A percentile compares a stretch with the other conserved stretches of the same genome.
Evolutionary conservation across 169 alveolate genomes (phyloP).

Genomic region (Plasmodium gonderi): DNA sequence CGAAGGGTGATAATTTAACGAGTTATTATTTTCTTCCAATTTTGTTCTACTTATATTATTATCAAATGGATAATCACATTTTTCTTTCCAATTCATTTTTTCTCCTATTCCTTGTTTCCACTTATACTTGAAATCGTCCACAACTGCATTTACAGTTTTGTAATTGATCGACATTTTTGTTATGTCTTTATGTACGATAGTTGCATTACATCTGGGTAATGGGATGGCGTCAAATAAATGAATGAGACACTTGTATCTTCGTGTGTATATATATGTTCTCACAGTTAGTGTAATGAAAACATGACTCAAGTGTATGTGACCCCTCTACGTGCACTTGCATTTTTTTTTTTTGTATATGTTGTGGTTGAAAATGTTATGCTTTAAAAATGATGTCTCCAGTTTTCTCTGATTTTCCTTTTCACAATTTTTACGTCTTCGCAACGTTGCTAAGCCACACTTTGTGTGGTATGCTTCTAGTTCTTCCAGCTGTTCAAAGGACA

Average conservation of each 20-base stretch:
- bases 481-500: neutral
- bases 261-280: neutral
- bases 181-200: neutral
- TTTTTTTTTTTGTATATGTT: neutral
- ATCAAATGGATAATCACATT: neutral
- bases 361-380: neutral
- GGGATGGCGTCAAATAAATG: neutral
- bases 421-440: neutral
- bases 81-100: neutral
- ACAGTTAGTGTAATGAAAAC: neutral
- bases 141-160: neutral
- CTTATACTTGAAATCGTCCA: slow-evolving; percentile 8
- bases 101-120: neutral
- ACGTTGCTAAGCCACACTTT: neutral
- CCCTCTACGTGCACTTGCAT: neutral
- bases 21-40: neutral
- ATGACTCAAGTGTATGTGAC: neutral
- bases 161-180: slow-evolving; percentile 15
- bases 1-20: neutral
- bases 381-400: neutral
- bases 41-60: neutral
- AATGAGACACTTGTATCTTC: neutral
- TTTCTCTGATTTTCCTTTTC: too few relatives aligned
- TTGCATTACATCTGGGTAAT: neutral
- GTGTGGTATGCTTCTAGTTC: neutral